These are phyloP conservation scores for Phytopythium litorale DNA, from an alignment of 352 stramenopile species.

Conservation along the genomic window DNA sequence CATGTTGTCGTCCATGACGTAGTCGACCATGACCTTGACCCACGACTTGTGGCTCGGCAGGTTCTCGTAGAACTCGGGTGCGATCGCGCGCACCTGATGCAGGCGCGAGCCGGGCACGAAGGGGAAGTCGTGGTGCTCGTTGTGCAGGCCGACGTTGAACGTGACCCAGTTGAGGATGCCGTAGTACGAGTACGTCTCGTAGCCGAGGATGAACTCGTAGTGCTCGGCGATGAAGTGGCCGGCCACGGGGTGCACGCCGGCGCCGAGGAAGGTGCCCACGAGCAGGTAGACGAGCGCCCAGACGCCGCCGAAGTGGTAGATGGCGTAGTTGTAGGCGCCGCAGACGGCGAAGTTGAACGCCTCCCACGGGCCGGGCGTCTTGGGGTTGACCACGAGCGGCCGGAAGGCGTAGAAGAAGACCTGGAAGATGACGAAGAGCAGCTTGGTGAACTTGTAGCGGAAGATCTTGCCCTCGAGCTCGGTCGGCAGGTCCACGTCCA, in stretches of 20 bases:
- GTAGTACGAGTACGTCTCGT: slow-evolving; percentile 99
- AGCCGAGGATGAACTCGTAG: slow-evolving; percentile 93
- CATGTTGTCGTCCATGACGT: slow-evolving; percentile 92
- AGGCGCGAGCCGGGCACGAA: slow-evolving; percentile 89
- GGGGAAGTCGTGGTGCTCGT: slow-evolving; percentile 98
- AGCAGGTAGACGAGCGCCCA: slow-evolving; percentile 91
- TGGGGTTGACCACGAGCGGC: slow-evolving; percentile 92
- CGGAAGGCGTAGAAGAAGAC: slow-evolving; percentile 92
- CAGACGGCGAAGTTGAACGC: slow-evolving; percentile 83
- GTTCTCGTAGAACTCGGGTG: slow-evolving; percentile 95
- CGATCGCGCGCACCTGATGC: slow-evolving; percentile 86
- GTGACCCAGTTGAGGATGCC: slow-evolving; percentile 95
- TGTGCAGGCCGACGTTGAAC: slow-evolving; percentile 98
- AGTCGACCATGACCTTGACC: slow-evolving; percentile 91
- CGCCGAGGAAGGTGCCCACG: slow-evolving; percentile 88
- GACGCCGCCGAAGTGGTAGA: slow-evolving; percentile 80
- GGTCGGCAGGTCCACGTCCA: slow-evolving; percentile 95
- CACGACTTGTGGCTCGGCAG: slow-evolving; percentile 93
- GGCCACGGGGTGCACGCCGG: slow-evolving; percentile 93
- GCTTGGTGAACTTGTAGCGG: slow-evolving; percentile 81
- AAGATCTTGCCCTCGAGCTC: slow-evolving; percentile 90
- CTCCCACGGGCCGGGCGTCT: slow-evolving; percentile 82
- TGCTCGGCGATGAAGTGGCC: slow-evolving; percentile 98
- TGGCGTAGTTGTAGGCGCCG: slow-evolving; percentile 79
- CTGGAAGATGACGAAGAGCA: slow-evolving; percentile 93